phyloP scores from a whole-genome alignment of 805 yeast genomes.

The Brettanomyces custersianus region DNA sequence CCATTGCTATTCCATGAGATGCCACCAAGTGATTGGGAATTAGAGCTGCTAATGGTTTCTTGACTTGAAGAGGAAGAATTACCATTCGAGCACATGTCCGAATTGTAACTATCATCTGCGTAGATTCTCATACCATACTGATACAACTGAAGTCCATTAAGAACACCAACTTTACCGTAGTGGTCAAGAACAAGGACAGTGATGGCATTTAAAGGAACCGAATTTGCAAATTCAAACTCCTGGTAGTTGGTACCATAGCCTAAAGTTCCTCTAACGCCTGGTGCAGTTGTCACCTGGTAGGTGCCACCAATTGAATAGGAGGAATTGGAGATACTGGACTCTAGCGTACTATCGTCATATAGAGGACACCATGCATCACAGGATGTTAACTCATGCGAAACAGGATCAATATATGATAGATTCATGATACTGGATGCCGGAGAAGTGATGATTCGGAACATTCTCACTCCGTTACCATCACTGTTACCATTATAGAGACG shows the following conservation, averaged over 20 bases:
- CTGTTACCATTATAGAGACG: conserved; percentile 58
- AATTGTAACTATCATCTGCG: conserved; percentile 69
- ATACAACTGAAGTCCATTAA: conserved; percentile 66
- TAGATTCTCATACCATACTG: conserved; percentile 52
- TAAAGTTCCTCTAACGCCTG: conserved; percentile 9
- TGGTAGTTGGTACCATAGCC: conserved; percentile 47
- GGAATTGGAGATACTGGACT: background rate
- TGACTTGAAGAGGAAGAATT: background rate
- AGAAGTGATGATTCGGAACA: conserved; percentile 64
- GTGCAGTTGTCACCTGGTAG: background rate
- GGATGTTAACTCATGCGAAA: conserved; percentile 39
- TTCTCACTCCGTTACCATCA: conserved; percentile 34
- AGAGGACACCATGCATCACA: conserved; percentile 94
- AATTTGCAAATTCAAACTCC: conserved; percentile 75
- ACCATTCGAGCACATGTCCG: conserved; percentile 42
- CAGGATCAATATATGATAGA: conserved; percentile 73
- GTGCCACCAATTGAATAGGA: background rate
- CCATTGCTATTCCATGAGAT: conserved; percentile 16
- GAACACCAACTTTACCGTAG: conserved; percentile 61
- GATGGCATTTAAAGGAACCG: conserved; percentile 49
- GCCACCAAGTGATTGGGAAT: conserved; percentile 11
- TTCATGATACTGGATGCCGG: conserved; percentile 92
- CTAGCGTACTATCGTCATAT: conserved; percentile 30
- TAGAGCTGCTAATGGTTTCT: conserved; percentile 1
- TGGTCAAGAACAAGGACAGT: conserved; percentile 57